Conservation (phyloP, 2,329 filamentous ascomycete genomes). For the Diaporthe citriasiana region DNA sequence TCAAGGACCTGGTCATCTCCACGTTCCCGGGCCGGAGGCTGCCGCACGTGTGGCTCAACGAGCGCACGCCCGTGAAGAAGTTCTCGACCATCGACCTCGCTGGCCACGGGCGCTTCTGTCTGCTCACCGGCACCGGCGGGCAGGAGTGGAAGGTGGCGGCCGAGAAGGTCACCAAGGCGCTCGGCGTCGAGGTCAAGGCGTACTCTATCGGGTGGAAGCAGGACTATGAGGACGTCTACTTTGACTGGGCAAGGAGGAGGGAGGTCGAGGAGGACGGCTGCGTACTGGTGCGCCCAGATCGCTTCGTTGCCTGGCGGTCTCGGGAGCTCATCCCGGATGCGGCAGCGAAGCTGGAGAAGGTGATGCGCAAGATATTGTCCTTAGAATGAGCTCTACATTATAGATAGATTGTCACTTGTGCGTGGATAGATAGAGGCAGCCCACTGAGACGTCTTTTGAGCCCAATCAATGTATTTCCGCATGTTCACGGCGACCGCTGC, state of each 20-base stretch:
- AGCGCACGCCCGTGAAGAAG: conserved; percentile 56
- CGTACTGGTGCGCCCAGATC: conserved; percentile 71
- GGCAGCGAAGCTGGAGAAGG: conserved; percentile 45
- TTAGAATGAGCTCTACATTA: conserved; percentile 20
- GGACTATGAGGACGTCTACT: conserved; percentile 74
- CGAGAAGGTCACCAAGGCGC: conserved; percentile 50
- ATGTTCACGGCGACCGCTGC: conserved; percentile 45
- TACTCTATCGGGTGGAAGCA: conserved; percentile 69
- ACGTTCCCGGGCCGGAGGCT: conserved; percentile 72
- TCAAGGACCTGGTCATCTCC: conserved; percentile 58
- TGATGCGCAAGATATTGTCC: conserved; percentile 44
- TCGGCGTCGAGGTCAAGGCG: conserved; percentile 62
- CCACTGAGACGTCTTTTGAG: neutral
- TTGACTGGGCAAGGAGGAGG: conserved; percentile 68
- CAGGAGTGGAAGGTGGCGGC: conserved; percentile 67
- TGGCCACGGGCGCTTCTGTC: conserved; percentile 65
- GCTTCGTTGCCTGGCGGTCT: conserved; percentile 68
- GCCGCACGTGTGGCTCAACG: conserved; percentile 75
- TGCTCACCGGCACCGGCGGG: conserved; percentile 70
- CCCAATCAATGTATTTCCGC: neutral
- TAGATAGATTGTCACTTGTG: conserved; percentile 3
- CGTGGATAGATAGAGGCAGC: neutral
- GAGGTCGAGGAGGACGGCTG: conserved; percentile 71
- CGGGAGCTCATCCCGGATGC: conserved; percentile 39
- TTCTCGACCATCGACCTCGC: conserved; percentile 73